Evolutionary conservation across 2,329 filamentous ascomycete species (phyloP).

Genomic region (Cordyceps fumosorosea): DNA sequence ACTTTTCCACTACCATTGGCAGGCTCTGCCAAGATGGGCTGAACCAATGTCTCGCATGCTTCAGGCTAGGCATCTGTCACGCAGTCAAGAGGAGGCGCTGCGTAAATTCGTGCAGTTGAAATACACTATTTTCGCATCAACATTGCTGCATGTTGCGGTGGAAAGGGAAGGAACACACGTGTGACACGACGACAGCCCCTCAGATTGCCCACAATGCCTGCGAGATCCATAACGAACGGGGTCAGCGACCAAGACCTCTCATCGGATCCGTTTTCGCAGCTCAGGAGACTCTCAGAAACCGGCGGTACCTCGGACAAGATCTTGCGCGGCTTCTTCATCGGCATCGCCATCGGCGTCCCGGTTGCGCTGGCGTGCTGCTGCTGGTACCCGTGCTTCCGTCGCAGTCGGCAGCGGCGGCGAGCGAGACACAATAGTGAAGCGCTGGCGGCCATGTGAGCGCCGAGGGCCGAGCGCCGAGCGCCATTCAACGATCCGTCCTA

Average conservation of each 20-base stretch:
- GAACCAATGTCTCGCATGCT: background rate
- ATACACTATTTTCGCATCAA: background rate
- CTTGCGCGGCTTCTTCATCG: slow-evolving; percentile 12
- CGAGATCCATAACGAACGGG: background rate
- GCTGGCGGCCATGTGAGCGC: background rate
- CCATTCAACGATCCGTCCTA: background rate
- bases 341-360: slow-evolving; percentile 9
- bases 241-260: background rate
- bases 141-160: background rate
- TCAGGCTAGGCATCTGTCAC: background rate
- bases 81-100: background rate
- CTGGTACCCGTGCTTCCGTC: slow-evolving; percentile 11
- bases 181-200: too few relatives aligned
- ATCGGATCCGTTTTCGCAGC: slow-evolving; percentile 1
- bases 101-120: background rate
- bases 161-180: background rate
- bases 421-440: background rate
- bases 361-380: slow-evolving; percentile 9
- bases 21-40: background rate
- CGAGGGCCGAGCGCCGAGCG: too few relatives aligned
- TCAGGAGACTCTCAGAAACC: background rate
- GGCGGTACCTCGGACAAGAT: background rate
- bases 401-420: background rate
- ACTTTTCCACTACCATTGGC: background rate
- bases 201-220: background rate